These are phyloP conservation scores for Ceratobasidium sp. DNA, from an alignment of 1,284 basidiomycete genomes.

Conservation along the genomic window DNA sequence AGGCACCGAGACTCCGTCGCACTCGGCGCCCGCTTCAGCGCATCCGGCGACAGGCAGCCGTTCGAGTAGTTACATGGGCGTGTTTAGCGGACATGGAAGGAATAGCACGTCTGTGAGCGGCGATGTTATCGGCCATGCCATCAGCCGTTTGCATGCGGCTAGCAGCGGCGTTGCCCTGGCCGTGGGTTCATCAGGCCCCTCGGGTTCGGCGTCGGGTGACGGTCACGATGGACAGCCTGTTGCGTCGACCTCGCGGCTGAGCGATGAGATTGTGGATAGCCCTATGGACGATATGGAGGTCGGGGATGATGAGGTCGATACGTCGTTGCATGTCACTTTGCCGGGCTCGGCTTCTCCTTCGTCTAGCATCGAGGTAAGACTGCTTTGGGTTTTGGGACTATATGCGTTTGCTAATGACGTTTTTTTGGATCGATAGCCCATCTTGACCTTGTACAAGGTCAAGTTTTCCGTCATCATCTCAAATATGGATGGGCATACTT, in stretches of 20 bases:
- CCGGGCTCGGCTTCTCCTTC: conserved; percentile 63
- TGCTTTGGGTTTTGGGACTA: conserved; percentile 37
- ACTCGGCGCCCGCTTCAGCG: conserved; percentile 41
- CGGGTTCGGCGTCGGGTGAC: conserved; percentile 24
- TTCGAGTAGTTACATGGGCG: conserved; percentile 13
- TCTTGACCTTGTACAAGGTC: conserved; percentile 44
- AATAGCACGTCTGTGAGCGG: background rate
- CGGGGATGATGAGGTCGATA: conserved; percentile 56
- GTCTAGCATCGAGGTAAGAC: conserved; percentile 53
- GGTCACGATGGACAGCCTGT: conserved; percentile 18
- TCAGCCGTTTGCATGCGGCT: conserved; percentile 29
- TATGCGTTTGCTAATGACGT: conserved; percentile 40
- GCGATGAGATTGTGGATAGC: conserved; percentile 22
- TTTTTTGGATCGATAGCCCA: conserved; percentile 35
- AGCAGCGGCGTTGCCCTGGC: conserved; percentile 26
- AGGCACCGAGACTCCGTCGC: conserved; percentile 45
- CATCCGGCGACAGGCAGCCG: conserved; percentile 1
- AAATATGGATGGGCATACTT: conserved; percentile 88
- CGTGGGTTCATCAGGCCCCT: conserved; percentile 33
- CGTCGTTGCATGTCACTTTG: conserved; percentile 53
- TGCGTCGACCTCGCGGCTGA: conserved; percentile 24
- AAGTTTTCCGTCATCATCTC: conserved; percentile 67
- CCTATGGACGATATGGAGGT: conserved; percentile 44
- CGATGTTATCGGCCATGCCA: conserved; percentile 27
- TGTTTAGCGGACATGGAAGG: conserved; percentile 11